Evolutionary conservation across 2,329 filamentous ascomycete species (phyloP), one percentile per base, ranked within the genome.

Genomic region (Penicillium sp.): DNA sequence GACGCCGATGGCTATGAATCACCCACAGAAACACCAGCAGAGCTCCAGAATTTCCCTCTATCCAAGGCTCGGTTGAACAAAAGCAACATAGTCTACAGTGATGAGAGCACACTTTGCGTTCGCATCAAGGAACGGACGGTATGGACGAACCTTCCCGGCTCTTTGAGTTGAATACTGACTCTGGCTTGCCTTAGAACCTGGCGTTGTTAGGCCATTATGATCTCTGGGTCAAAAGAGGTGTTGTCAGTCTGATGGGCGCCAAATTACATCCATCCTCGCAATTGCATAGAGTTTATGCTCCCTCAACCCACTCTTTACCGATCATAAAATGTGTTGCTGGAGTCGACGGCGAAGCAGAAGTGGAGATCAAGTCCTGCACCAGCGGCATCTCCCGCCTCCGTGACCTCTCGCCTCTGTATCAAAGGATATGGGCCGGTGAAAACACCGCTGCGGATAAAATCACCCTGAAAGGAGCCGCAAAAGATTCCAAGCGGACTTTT

Each of bases 161-260:
- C 15, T 15, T 15, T 6, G 6, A 32, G 15, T 29, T 28, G 39
- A 22, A 21, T 50, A 48, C 62, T 68, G 41, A 66, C 39, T 31
- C 26, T 24, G 22, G 6, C 22, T 9, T 13, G 19, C 15, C 28
- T 21, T 53, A 74, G 72, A 74, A 67, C 33, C 73, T 65, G 26
- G 66, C 68, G 7, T 44, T 75, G 6, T 43, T 74, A n/a, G 81
- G 81, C 12, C 72, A 75, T 38, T 83, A 79, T 58, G 73, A 79
- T 50, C 60, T 84, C n/a, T 74, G 74, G 65, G 75, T 83, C 5
- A 71, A 75, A 39, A 69, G 72, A 58, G 81, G 80, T 12, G 71
- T 78, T 24, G 65, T 82, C 31, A 77, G 74, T 42, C 61, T 83
- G 42, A 77, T 79, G 61, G 81, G 81, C 31, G 78, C 79, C n/a